A percentile compares a stretch with the other conserved stretches of the same genome.
Evolutionary conservation across 1,139 yeast genomes (phyloP).

Genomic region (Candida tetrigidarum): DNA sequence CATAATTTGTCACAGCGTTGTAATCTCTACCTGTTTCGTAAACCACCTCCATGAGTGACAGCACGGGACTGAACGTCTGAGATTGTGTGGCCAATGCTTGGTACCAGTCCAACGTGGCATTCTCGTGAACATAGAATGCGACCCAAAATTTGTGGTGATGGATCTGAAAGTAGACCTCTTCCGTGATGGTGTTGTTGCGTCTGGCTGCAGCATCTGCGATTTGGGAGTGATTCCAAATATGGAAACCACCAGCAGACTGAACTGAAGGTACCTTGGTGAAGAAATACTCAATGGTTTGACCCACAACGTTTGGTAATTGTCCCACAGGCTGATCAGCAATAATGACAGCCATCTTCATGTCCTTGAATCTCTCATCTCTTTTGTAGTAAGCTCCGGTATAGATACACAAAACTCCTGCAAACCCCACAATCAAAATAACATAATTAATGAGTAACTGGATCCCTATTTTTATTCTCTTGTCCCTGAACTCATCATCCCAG

Average conservation of each 20-base stretch:
- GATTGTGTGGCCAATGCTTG: constrained; percentile 22
- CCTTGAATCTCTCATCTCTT: constrained; percentile 23
- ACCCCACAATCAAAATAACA: constrained; percentile 27
- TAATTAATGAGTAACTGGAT: constrained; percentile 28
- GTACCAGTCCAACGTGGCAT: constrained; percentile 29
- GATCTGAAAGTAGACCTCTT: constrained; percentile 32
- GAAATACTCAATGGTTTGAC: constrained; percentile 26
- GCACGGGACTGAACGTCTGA: constrained; percentile 21
- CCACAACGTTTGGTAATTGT: constrained; percentile 29
- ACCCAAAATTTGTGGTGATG: constrained; percentile 39
- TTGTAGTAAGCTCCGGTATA: constrained; percentile 38
- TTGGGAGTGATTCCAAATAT: constrained; percentile 25
- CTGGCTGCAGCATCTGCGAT: constrained; percentile 22
- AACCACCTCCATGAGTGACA: constrained; percentile 25
- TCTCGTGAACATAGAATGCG: constrained; percentile 31
- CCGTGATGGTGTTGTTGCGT: constrained; percentile 25
- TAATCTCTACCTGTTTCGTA: constrained; percentile 39
- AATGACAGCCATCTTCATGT: constrained; percentile 30
- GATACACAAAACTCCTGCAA: constrained; percentile 28
- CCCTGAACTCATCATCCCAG: constrained; percentile 31
- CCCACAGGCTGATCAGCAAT: constrained; percentile 29
- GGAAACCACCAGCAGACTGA: constrained; percentile 26
- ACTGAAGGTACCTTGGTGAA: constrained; percentile 27
- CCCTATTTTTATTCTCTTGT: constrained; percentile 23
- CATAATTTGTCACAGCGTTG: constrained; percentile 30